phyloP scores from a whole-genome alignment of 495 filamentous ascomycete species.

The Tuber borchii region DNA sequence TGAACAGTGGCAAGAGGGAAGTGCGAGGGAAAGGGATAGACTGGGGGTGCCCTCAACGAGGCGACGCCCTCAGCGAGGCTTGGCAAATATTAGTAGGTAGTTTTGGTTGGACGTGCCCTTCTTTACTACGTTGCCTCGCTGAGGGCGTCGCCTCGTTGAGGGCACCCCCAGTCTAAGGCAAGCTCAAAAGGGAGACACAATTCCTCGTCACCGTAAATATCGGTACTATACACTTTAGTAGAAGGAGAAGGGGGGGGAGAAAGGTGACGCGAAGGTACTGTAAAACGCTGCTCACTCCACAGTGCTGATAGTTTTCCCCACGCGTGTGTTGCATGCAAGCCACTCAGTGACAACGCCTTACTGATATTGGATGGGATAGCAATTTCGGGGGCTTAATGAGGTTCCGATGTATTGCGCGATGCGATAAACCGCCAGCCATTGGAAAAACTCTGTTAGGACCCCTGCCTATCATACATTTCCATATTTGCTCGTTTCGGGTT shows the following conservation, averaged over 20 bases:
- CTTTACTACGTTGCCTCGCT: no score
- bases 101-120: no score
- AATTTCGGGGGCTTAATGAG: background rate
- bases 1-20: background rate
- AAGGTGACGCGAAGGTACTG: background rate
- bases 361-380: background rate
- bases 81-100: no score
- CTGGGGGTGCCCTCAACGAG: no score
- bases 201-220: background rate
- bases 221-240: background rate
- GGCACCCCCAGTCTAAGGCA: no score
- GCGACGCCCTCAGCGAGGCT: no score
- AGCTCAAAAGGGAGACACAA: background rate
- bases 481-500: background rate
- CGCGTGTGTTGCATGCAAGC: background rate
- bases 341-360: background rate
- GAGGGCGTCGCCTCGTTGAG: no score
- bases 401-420: background rate
- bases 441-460: background rate
- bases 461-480: background rate
- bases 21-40: background rate
- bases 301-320: background rate
- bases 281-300: background rate
- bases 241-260: background rate
- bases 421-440: background rate